Evolutionary conservation across 768 basidiomycete species (phyloP).

Genomic region (Xerocomellus chrysenteron): DNA sequence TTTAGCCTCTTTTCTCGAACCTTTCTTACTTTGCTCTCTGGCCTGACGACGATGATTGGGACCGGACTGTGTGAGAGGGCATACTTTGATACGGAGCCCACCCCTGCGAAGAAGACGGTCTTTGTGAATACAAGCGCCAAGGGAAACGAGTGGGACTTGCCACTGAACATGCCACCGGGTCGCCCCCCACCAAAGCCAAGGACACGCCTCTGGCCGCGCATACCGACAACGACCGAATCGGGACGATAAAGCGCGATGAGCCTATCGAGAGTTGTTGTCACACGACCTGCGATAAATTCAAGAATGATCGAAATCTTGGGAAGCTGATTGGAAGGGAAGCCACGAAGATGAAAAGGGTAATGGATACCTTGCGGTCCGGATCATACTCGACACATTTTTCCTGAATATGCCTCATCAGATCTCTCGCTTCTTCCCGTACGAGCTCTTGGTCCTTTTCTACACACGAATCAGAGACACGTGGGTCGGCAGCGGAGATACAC

Average conservation of each 20-base stretch:
- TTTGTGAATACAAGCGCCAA: background rate
- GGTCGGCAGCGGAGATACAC: background rate
- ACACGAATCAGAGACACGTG: background rate
- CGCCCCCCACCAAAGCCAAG: conserved; percentile 43
- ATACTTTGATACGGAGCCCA: conserved; percentile 68
- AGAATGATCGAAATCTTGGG: conserved; percentile 81
- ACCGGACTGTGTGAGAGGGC: conserved; percentile 84
- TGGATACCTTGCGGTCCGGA: conserved; percentile 64
- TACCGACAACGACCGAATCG: conserved; percentile 91
- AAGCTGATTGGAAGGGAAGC: background rate
- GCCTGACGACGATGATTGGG: conserved; percentile 92
- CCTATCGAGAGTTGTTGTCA: conserved; percentile 87
- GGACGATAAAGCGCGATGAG: conserved; percentile 90
- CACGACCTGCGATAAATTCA: conserved; percentile 90
- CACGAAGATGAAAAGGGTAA: background rate
- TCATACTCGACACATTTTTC: conserved; percentile 78
- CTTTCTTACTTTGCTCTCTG: conserved; percentile 84
- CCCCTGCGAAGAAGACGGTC: conserved; percentile 44
- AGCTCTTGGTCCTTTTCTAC: conserved; percentile 74
- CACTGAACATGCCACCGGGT: conserved; percentile 25
- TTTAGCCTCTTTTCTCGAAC: conserved; percentile 81
- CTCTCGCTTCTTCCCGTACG: conserved; percentile 81
- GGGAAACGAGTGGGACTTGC: conserved; percentile 5
- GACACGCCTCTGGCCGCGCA: conserved; percentile 62
- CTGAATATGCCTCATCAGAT: conserved; percentile 77